Evolutionary conservation across 768 basidiomycete species (phyloP).

Genomic region (Tubosaeta sp.): DNA sequence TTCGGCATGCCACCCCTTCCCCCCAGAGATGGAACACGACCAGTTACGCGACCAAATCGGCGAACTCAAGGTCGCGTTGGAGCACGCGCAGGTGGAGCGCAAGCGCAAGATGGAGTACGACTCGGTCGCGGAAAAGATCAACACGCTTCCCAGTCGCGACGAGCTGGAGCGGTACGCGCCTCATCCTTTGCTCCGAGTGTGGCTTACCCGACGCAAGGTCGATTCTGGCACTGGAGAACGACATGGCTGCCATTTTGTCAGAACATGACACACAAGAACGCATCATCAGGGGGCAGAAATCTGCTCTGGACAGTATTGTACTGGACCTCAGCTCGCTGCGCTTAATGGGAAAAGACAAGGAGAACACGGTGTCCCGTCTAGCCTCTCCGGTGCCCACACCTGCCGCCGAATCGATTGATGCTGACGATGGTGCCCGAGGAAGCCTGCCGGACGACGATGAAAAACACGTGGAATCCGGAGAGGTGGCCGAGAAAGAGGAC

Average conservation of each 20-base stretch:
- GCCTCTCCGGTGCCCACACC: slow-evolving; percentile 47
- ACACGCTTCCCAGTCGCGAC: slow-evolving; percentile 67
- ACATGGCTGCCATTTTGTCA: slow-evolving; percentile 67
- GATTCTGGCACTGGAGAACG: slow-evolving; percentile 67
- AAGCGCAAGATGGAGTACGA: slow-evolving; percentile 85
- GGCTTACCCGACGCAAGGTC: slow-evolving; percentile 40
- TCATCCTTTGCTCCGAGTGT: neutral
- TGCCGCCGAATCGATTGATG: slow-evolving; percentile 35
- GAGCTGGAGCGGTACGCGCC: slow-evolving; percentile 72
- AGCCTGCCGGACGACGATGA: slow-evolving; percentile 28
- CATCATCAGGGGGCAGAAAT: slow-evolving; percentile 62
- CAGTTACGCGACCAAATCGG: slow-evolving; percentile 66
- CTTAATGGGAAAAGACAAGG: slow-evolving; percentile 66
- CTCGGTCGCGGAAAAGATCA: slow-evolving; percentile 76
- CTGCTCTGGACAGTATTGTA: slow-evolving; percentile 63
- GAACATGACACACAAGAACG: slow-evolving; percentile 74
- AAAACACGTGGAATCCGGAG: slow-evolving; percentile 40
- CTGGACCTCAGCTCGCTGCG: slow-evolving; percentile 57
- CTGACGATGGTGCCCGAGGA: slow-evolving; percentile 23
- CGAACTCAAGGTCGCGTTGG: slow-evolving; percentile 69
- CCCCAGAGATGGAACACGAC: slow-evolving; percentile 65
- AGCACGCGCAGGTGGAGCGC: slow-evolving; percentile 74
- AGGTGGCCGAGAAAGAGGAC: slow-evolving; percentile 36
- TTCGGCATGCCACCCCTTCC: no score
- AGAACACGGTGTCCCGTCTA: slow-evolving; percentile 37